These are phyloP conservation scores for Talaromyces sp. DNA, from an alignment of 2,329 filamentous ascomycete genomes.

Conservation along the genomic window DNA sequence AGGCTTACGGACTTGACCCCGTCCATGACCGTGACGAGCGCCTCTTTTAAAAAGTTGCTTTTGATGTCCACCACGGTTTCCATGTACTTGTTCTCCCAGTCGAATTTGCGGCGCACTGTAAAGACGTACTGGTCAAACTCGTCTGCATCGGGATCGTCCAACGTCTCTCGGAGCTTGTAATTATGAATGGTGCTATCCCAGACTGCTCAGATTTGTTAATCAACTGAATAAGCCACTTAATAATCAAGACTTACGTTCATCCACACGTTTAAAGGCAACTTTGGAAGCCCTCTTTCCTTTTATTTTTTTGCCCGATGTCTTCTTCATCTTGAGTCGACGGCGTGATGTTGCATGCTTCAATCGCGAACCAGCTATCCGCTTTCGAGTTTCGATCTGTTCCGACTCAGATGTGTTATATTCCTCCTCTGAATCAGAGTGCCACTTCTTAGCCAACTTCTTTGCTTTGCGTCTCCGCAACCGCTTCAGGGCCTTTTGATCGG, in stretches of 20 bases:
- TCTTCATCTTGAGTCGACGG: slow-evolving; percentile 13
- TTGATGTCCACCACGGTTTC: slow-evolving; percentile 76
- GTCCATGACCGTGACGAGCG: slow-evolving; percentile 65
- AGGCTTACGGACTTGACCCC: slow-evolving; percentile 72
- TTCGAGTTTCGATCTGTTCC: slow-evolving; percentile 17
- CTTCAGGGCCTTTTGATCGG: slow-evolving; percentile 29
- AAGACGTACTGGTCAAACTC: slow-evolving; percentile 78
- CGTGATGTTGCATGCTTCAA: slow-evolving; percentile 16
- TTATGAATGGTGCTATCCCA: slow-evolving; percentile 56
- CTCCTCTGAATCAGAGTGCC: slow-evolving; percentile 27
- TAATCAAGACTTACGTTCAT: slow-evolving; percentile 44
- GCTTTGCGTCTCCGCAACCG: slow-evolving; percentile 27
- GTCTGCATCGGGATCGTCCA: slow-evolving; percentile 55
- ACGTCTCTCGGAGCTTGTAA: slow-evolving; percentile 63
- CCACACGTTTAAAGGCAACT: slow-evolving; percentile 64
- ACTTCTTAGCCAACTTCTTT: slow-evolving; percentile 28
- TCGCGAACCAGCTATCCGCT: slow-evolving; percentile 18
- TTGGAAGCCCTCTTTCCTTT: slow-evolving; percentile 48
- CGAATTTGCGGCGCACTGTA: slow-evolving; percentile 74
- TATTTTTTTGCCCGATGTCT: slow-evolving; percentile 20
- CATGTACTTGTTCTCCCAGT: slow-evolving; percentile 76
- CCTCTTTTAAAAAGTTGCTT: slow-evolving; percentile 70
- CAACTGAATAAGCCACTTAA: background rate
- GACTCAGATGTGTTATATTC: slow-evolving; percentile 26
- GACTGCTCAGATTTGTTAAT: slow-evolving; percentile 22